Percentiles rank a stretch among this genome's conserved stretches.
These are phyloP conservation scores for Hygrophorus pudorinus DNA, from an alignment of 768 basidiomycete genomes.

Conservation along the genomic window DNA sequence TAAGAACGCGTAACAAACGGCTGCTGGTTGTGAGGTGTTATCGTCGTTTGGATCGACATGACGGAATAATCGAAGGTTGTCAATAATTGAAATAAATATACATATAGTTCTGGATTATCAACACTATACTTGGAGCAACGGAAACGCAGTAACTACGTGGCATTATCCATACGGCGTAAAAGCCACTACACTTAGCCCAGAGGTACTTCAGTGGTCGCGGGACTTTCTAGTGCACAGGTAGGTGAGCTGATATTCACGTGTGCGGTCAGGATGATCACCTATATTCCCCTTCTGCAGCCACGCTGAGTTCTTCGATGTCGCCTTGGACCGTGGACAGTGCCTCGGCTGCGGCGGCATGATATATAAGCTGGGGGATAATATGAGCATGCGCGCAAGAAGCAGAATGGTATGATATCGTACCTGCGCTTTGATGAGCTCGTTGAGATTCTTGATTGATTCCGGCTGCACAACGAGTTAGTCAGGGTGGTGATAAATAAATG, in stretches of 20 bases:
- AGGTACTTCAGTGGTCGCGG: conserved; percentile 72
- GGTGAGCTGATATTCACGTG: too few relatives aligned
- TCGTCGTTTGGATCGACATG: conserved; percentile 62
- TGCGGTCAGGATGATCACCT: too few relatives aligned
- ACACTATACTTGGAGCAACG: too few relatives aligned
- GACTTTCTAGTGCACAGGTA: conserved; percentile 51
- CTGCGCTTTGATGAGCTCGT: conserved; percentile 87
- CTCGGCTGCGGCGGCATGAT: conserved; percentile 70
- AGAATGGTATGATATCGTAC: conserved; percentile 17
- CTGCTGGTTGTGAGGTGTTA: conserved; percentile 71
- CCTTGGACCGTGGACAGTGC: conserved; percentile 74
- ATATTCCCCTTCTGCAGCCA: conserved; percentile 93
- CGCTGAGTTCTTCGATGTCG: conserved; percentile 87
- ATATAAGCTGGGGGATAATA: conserved; percentile 40
- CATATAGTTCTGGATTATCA: too few relatives aligned
- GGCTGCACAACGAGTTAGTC: conserved; percentile 41
- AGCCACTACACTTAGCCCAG: conserved; percentile 17
- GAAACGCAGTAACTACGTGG: neutral
- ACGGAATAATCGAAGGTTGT: too few relatives aligned
- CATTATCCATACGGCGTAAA: neutral
- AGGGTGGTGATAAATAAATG: neutral
- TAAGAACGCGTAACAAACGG: conserved; percentile 60
- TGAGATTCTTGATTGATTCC: conserved; percentile 90
- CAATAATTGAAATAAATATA: too few relatives aligned
- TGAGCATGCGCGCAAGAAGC: neutral